Base-by-base conservation (phyloP, 1,139 yeast genomes). In the Spencermartinsiella ligniputridi region DNA sequence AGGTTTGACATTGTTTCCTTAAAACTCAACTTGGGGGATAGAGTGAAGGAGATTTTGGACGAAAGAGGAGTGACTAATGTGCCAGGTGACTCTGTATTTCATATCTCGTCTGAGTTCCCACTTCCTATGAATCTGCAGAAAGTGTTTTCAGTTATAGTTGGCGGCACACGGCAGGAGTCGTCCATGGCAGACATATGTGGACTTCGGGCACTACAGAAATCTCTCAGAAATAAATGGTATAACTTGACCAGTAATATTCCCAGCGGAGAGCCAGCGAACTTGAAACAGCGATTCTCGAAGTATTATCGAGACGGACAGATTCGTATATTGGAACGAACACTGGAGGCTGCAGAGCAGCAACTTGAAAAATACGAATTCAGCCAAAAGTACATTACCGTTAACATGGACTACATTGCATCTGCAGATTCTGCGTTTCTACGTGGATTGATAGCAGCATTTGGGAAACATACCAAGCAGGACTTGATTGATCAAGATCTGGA, bases 1-100 rank as follows among this genome's bases (percentile, higher is more conserved):
- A 61, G 67, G 1, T 76, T 77, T 38, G 96, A 89, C 54, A 65
- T 77, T 2, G 79, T 84, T 1, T 79, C 84, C 0, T 66, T 79
- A 43, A 13, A 42, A 45, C 5, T 35, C 35, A 17, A 37, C 17
- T 44, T 38, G 15, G 24, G 22, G 15, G 19, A 18, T 9, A 25
- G 8, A 16, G 29, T 39, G 36, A 29, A 35, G 25, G 39, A 37
- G 25, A 30, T n/a, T 16, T 32, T 35, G 38, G 24, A 32, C 1
- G 22, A 35, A 9, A 39, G 24, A 11, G 44, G 44, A 6, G 37
- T 30, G 5, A 27, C 8, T 5, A 42, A 42, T 21, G 33, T 48
- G 3, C 51, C 55, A 3, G 41, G 45, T 13, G 44, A 50, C 18
- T 46, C 45, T 1, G 43, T 54, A 5, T 58, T 53, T 39, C 46